Evolutionary conservation across 176 grass and related monocot species (phyloP).

Genomic region (Pharus latifolius): DNA sequence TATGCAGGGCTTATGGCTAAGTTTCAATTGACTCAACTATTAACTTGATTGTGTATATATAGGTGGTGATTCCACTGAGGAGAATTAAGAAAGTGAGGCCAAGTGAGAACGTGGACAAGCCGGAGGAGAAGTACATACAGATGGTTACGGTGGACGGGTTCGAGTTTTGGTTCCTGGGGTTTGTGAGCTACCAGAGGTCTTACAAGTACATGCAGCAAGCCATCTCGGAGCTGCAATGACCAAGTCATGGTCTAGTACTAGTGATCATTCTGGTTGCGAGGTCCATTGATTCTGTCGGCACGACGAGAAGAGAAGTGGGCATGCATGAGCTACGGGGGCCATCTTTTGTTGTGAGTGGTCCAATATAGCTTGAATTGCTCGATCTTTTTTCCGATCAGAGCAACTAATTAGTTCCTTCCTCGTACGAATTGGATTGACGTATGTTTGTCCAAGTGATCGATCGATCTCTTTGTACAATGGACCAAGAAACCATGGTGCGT

Average conservation of each 20-base stretch:
- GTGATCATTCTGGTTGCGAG: too few species aligned
- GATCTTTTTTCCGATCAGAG: slow-evolving; percentile 16
- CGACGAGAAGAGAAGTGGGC: slow-evolving; percentile 41
- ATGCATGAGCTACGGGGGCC: slow-evolving; percentile 4
- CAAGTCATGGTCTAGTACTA: neutral
- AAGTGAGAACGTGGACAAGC: slow-evolving; percentile 46
- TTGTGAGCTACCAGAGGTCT: slow-evolving; percentile 53
- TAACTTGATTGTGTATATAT: too few species aligned
- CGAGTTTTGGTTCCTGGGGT: slow-evolving; percentile 92
- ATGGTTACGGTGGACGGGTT: slow-evolving; percentile 62
- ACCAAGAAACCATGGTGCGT: neutral
- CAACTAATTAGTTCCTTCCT: slow-evolving; percentile 30
- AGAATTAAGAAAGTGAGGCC: slow-evolving; percentile 31
- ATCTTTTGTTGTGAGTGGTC: slow-evolving; percentile 16
- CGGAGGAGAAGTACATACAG: slow-evolving; percentile 67
- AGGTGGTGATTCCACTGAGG: slow-evolving; percentile 42
- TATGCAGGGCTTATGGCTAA: too few species aligned
- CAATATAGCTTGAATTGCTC: slow-evolving; percentile 9
- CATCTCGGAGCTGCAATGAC: slow-evolving; percentile 32
- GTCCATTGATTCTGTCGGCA: slow-evolving; percentile 7
- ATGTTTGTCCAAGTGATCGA: slow-evolving; percentile 10
- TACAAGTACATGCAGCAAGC: slow-evolving; percentile 51
- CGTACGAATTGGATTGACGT: slow-evolving; percentile 37
- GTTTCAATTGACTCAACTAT: too few species aligned
- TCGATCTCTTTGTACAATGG: slow-evolving; percentile 18